Percentiles rank a stretch among this genome's conserved stretches.
Conservation (phyloP, 2,329 filamentous ascomycete genomes). For the Arachnomyces sp. region DNA sequence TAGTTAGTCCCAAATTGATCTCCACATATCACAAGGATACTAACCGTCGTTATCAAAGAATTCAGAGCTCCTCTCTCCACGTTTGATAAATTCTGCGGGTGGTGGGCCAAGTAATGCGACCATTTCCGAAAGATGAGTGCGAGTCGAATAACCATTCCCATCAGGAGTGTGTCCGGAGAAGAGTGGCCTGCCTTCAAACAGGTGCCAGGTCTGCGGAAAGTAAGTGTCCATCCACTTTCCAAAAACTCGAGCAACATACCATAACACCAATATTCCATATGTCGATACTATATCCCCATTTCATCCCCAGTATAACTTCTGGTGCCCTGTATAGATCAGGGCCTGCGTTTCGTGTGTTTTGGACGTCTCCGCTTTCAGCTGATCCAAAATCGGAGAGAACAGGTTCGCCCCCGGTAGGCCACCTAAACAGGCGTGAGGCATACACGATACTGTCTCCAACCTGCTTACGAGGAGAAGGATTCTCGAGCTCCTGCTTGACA, state of each 20-base stretch:
- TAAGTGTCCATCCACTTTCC: no score
- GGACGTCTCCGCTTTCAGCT: slow-evolving; percentile 19
- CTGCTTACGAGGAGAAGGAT: slow-evolving; percentile 16
- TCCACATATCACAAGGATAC: no score
- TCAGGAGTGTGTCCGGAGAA: no score
- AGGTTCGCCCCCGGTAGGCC: slow-evolving; percentile 12
- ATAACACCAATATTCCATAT: slow-evolving; percentile 26
- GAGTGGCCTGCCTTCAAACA: no score
- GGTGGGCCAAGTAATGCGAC: slow-evolving; percentile 23
- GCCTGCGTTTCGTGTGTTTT: slow-evolving; percentile 36
- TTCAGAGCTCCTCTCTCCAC: slow-evolving; percentile 14
- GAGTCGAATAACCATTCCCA: no score
- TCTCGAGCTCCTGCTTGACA: slow-evolving; percentile 15
- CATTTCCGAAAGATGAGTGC: slow-evolving; percentile 10
- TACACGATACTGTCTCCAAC: slow-evolving; percentile 18
- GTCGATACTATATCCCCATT: slow-evolving; percentile 23
- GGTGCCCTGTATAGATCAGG: slow-evolving; percentile 22
- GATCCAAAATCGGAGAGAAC: slow-evolving; percentile 19
- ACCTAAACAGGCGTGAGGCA: slow-evolving; percentile 16
- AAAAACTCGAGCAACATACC: slow-evolving; percentile 6
- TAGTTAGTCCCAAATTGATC: no score
- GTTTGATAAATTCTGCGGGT: slow-evolving; percentile 18
- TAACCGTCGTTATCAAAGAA: no score
- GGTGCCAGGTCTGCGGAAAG: no score
- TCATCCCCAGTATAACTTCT: slow-evolving; percentile 21